These are phyloP conservation scores for Pseudozyma flocculosa DNA, from an alignment of 1,284 basidiomycete species.

Conservation along the genomic window DNA sequence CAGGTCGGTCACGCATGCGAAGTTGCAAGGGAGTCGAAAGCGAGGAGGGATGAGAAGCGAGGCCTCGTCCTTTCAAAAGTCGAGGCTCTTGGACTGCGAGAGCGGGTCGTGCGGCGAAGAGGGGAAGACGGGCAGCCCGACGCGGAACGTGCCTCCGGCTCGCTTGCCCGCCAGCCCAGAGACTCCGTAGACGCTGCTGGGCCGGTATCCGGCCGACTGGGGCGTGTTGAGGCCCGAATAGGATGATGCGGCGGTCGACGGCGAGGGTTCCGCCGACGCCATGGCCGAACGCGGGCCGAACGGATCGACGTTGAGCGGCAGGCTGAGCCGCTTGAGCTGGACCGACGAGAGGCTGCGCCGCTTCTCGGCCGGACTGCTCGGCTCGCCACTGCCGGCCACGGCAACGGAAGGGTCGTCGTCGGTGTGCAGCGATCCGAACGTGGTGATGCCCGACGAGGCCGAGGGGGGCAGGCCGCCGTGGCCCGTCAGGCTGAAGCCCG, in stretches of 20 bases:
- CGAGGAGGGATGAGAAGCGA: too few species aligned
- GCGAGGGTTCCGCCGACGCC: too few species aligned
- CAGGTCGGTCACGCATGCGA: too few species aligned
- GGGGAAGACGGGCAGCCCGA: too few species aligned
- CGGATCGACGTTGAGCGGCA: constrained; percentile 6
- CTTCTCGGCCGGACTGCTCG: neutral
- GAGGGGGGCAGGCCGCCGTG: neutral
- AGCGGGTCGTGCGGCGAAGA: too few species aligned
- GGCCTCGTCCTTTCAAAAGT: too few species aligned
- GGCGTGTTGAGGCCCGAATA: neutral
- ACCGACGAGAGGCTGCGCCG: constrained; percentile 5
- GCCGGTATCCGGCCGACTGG: neutral
- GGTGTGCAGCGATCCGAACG: neutral
- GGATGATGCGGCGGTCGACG: neutral
- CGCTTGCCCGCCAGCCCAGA: neutral
- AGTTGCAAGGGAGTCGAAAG: too few species aligned
- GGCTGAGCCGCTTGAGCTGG: constrained; percentile 34
- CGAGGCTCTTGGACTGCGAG: too few species aligned
- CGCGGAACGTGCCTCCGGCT: too few species aligned
- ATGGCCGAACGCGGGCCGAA: too few species aligned
- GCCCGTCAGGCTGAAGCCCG: neutral
- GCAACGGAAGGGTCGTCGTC: neutral
- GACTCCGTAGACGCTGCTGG: neutral
- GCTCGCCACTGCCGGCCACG: neutral
- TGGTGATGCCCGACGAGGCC: neutral